These are phyloP conservation scores for Penicillium sp. DNA, from an alignment of 2,329 filamentous ascomycete species.

Conservation along the genomic window DNA sequence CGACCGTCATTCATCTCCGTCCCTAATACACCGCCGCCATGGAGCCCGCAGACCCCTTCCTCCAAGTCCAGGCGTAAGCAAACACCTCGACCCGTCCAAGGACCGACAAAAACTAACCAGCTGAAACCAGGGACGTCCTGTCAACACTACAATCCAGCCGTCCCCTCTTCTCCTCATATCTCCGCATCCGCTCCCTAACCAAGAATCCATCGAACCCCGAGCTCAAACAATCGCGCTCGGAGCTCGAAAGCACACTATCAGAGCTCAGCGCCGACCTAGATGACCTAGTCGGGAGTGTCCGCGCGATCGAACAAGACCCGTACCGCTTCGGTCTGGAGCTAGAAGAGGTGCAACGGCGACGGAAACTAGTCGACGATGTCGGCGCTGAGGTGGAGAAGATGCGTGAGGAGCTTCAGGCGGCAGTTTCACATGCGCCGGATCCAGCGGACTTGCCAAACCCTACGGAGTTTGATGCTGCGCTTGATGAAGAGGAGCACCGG, in stretches of 20 bases:
- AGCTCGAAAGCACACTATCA: constrained; percentile 71
- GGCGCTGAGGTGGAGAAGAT: constrained; percentile 84
- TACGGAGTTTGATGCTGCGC: constrained; percentile 51
- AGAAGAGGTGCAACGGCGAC: constrained; percentile 73
- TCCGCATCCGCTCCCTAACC: constrained; percentile 86
- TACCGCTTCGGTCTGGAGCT: constrained; percentile 79
- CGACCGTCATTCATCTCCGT: constrained; percentile 5
- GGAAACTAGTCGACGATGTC: constrained; percentile 82
- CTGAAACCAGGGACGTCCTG: constrained; percentile 69
- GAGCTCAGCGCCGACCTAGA: constrained; percentile 80
- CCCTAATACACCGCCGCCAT: constrained; percentile 20
- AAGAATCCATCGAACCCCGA: constrained; percentile 67
- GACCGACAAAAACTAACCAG: constrained; percentile 12
- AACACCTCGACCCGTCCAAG: neutral
- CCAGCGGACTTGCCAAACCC: constrained; percentile 53
- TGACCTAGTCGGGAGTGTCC: constrained; percentile 82
- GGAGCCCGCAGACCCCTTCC: constrained; percentile 44
- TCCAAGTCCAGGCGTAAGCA: constrained; percentile 46
- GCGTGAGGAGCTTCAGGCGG: constrained; percentile 70
- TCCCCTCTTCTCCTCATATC: constrained; percentile 86
- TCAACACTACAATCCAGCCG: constrained; percentile 73
- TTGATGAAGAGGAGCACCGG: constrained; percentile 42
- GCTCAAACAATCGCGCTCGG: constrained; percentile 59
- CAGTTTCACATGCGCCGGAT: constrained; percentile 42
- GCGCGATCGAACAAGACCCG: constrained; percentile 81